phyloP scores from a whole-genome alignment of 192 early-diverging fungal genomes.

The Geranomyces michiganensis region DNA sequence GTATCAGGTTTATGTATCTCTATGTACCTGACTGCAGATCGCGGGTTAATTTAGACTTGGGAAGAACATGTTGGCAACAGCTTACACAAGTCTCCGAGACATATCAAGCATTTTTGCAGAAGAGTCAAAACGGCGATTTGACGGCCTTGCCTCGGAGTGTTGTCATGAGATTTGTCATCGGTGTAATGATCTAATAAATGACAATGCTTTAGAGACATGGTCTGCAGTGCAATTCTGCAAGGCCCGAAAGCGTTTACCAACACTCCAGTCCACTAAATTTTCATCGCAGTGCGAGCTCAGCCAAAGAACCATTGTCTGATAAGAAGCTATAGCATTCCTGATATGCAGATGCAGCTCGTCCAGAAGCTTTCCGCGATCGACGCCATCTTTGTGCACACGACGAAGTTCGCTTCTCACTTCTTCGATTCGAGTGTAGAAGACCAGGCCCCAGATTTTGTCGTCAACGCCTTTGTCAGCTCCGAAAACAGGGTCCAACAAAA shows the following conservation, averaged over 20 bases:
- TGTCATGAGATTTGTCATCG: not conserved
- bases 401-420: slow-evolving; percentile 23
- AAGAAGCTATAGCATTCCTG: slow-evolving; percentile 36
- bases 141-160: not conserved
- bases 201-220: not conserved
- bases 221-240: no score
- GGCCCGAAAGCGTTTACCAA: slow-evolving; percentile 1
- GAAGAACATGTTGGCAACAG: not conserved
- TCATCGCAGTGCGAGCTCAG: slow-evolving; percentile 11
- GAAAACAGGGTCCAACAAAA: slow-evolving; percentile 18
- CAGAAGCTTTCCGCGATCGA: not conserved
- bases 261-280: not conserved
- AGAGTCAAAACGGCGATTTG: not conserved
- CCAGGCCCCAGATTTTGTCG: slow-evolving; percentile 46
- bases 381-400: not conserved
- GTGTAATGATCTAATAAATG: not conserved
- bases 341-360: slow-evolving; percentile 25
- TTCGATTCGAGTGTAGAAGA: slow-evolving; percentile 43
- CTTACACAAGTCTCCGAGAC: slow-evolving; percentile 44
- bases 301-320: slow-evolving; percentile 39
- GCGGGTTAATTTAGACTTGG: not conserved
- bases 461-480: slow-evolving; percentile 27
- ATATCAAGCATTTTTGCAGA: slow-evolving; percentile 35
- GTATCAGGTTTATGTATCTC: slow-evolving; percentile 3
- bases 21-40: slow-evolving; percentile 17